phyloP scores from a whole-genome alignment of 2,329 filamentous ascomycete genomes.

The Aspergillus quadrilineatus region DNA sequence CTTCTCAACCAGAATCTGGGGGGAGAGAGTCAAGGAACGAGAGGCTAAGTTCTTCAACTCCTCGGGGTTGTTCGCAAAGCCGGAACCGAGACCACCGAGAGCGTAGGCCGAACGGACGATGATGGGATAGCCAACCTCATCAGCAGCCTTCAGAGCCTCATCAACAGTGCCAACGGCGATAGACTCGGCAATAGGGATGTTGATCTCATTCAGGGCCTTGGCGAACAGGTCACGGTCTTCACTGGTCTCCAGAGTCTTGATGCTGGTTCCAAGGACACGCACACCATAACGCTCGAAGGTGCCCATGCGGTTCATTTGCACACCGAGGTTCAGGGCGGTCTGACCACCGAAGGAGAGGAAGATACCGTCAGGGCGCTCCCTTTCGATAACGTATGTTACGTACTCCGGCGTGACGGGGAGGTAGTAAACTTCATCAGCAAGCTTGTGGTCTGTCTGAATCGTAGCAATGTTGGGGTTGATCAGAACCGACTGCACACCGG shows the following conservation, averaged over 20 bases:
- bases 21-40: constrained; percentile 85
- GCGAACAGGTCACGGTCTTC: constrained; percentile 96
- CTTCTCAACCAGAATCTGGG: constrained; percentile 97
- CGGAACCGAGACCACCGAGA: constrained; percentile 90
- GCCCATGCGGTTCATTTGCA: constrained; percentile 94
- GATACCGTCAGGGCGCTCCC: constrained; percentile 92
- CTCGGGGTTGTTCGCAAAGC: constrained; percentile 90
- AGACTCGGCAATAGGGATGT: constrained; percentile 95
- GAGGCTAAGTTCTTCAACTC: constrained; percentile 93
- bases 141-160: constrained; percentile 83
- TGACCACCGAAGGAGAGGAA: constrained; percentile 97
- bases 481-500: constrained; percentile 83
- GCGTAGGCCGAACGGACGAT: constrained; percentile 97
- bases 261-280: constrained; percentile 91
- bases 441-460: constrained; percentile 93
- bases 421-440: constrained; percentile 97
- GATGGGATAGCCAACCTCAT: constrained; percentile 89
- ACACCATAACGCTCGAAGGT: constrained; percentile 94
- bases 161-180: constrained; percentile 90
- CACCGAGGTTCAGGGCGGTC: constrained; percentile 93
- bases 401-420: constrained; percentile 97
- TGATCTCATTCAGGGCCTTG: constrained; percentile 92
- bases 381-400: constrained; percentile 94
- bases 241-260: constrained; percentile 88
- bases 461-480: constrained; percentile 99